Evolutionary conservation across 768 basidiomycete genomes (phyloP), one percentile per base, ranked within the genome.

Genomic region (Cyathus striatus): DNA sequence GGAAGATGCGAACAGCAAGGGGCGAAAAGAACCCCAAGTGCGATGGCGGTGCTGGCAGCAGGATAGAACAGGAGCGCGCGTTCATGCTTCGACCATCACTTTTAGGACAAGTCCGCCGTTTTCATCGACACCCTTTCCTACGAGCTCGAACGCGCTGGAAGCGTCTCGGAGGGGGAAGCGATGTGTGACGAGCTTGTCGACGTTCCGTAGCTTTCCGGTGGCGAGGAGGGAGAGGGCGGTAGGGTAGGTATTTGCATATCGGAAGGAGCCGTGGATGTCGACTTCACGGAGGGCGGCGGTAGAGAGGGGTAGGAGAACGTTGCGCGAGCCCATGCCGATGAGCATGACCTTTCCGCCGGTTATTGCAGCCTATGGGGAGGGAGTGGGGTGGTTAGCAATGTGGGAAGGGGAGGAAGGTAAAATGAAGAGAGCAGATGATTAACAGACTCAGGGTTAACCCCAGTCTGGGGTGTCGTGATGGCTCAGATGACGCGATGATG

Each of bases 291-390:
- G 63, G 13, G 90, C 85, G 30, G 92, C 88, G 22, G 77, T 73
- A 33, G 86, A 84, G 44, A 93, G 74, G n/a, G 95, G 95, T 42
- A 96, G 72, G 49, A 76, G 71, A 44, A 85, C 78, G 53, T 83
- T 86, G 45, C 84, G 78, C 13, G 90, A 80, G 51, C 95, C 95
- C 95, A 98, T 98, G 17, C 95, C 95, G 50, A 98, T 81, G 54
- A 92, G 86, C 75, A 91, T 83, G 43, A 96, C 90, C 58, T 86
- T 90, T 39, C 90, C 90, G 40, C 93, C 94, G 14, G 87, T 72
- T 40, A 75, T 70, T 13, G 93, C 90, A 53, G 83, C 79, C 90
- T 92, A 60, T 24, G 41, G 45, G 39, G 36, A 49, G 38, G 42
- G 12, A 33, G 17, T 27, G 20, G 17, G 38, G 23, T 18, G 17